phyloP scores from a whole-genome alignment of 768 basidiomycete genomes.

The Cystobasidium tubakii region DNA sequence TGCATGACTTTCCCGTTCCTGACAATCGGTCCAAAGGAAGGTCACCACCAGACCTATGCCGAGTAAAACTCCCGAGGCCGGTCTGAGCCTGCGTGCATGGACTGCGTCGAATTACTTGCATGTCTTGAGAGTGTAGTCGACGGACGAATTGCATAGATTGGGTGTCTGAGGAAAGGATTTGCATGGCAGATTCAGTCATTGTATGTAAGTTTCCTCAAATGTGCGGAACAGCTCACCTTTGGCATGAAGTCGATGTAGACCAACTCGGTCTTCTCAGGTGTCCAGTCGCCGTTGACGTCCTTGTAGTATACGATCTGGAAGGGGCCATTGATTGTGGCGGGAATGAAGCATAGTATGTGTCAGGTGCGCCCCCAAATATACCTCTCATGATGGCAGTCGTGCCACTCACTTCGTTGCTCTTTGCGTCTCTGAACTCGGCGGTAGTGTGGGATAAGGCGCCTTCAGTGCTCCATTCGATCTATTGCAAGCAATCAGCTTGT shows the following conservation, averaged over 20 bases:
- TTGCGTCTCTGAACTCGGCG: slow-evolving; percentile 31
- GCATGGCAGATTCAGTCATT: too few species aligned
- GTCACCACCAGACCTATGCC: neutral
- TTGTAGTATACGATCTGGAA: slow-evolving; percentile 32
- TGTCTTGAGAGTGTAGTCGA: slow-evolving; percentile 29
- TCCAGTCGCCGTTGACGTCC: slow-evolving; percentile 32
- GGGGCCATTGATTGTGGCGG: neutral
- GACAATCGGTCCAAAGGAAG: neutral
- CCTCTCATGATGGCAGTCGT: neutral
- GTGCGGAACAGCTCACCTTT: slow-evolving; percentile 22
- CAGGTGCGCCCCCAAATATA: neutral
- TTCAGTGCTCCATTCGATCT: slow-evolving; percentile 36
- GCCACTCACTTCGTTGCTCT: slow-evolving; percentile 24
- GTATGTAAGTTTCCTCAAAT: too few species aligned
- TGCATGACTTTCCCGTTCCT: neutral
- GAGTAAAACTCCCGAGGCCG: too few species aligned
- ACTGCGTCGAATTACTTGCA: neutral
- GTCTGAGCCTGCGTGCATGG: neutral
- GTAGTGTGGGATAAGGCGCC: slow-evolving; percentile 28
- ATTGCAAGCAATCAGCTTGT: too few species aligned
- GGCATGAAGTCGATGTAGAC: slow-evolving; percentile 27
- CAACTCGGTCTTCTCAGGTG: slow-evolving; percentile 32
- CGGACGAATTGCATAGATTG: slow-evolving; percentile 20
- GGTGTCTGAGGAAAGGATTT: slow-evolving; percentile 14
- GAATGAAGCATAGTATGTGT: neutral